These are phyloP conservation scores for Cenchrus fungigraminus DNA, from an alignment of 176 grass and related monocot species.

Conservation along the genomic window DNA sequence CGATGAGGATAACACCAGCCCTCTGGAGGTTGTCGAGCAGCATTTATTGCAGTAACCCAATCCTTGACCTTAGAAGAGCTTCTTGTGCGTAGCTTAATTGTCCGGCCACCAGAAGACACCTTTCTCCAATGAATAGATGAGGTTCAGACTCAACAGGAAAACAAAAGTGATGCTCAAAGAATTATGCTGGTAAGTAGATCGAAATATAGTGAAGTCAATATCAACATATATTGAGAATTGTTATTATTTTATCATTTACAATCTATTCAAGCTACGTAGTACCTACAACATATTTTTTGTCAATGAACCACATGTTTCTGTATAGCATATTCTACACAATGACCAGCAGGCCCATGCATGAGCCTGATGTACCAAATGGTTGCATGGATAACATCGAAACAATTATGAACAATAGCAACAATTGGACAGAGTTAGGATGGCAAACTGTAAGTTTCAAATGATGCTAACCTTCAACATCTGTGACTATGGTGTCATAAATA, in stretches of 20 bases:
- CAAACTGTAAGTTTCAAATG: constrained; percentile 20
- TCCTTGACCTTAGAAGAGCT: constrained; percentile 83
- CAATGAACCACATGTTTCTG: constrained; percentile 3
- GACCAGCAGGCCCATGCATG: constrained; percentile 12
- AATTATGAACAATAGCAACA: neutral
- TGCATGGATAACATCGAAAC: constrained; percentile 14
- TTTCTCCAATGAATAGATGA: constrained; percentile 53
- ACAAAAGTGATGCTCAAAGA: constrained; percentile 3
- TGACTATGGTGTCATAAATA: neutral
- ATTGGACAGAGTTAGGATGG: neutral
- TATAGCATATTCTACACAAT: neutral
- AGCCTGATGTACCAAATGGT: constrained; percentile 7
- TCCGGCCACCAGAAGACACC: constrained; percentile 89
- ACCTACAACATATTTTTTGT: neutral
- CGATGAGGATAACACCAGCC: constrained; percentile 95
- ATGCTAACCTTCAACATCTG: neutral
- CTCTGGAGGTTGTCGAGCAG: constrained; percentile 83
- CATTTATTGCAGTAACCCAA: constrained; percentile 97
- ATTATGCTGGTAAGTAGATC: neutral
- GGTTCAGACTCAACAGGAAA: constrained; percentile 36
- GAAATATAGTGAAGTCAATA: constrained; percentile 1
- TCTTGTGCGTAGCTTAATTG: constrained; percentile 72
- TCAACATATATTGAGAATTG: neutral
- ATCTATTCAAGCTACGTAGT: neutral
- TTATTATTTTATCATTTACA: neutral